Evolutionary conservation across 495 filamentous ascomycete genomes (phyloP).

Genomic region (Polyplosphaeria fusca): DNA sequence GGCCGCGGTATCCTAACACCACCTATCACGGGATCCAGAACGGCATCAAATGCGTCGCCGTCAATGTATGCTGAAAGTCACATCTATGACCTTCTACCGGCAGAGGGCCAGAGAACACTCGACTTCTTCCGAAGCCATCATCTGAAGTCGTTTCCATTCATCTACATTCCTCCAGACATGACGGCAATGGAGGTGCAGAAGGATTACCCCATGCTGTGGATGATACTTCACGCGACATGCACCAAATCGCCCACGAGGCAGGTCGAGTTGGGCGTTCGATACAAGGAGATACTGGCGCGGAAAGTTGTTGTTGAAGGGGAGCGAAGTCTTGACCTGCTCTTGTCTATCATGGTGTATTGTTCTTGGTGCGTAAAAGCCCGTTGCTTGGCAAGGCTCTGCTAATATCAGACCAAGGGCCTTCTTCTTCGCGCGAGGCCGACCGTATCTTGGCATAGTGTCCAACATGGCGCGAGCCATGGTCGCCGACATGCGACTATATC

Average conservation of each 20-base stretch:
- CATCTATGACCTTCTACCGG: background rate
- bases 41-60: constrained; percentile 2
- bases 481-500: background rate
- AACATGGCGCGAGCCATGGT: background rate
- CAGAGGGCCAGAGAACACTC: background rate
- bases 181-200: background rate
- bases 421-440: constrained; percentile 2
- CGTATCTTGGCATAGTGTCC: background rate
- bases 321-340: constrained; percentile 8
- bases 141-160: constrained; percentile 7
- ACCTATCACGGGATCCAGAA: background rate
- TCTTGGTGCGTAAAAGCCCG: background rate
- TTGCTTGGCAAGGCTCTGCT: background rate
- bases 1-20: background rate
- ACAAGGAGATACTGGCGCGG: background rate
- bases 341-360: background rate
- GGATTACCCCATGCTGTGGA: constrained; percentile 2
- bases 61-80: background rate
- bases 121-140: constrained; percentile 2
- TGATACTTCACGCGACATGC: background rate
- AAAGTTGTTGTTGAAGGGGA: constrained; percentile 6
- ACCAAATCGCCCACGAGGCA: background rate
- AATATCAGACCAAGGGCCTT: constrained; percentile 8
- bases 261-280: background rate
- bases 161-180: background rate